Evolutionary conservation across 1,139 yeast genomes (phyloP).

Genomic region (Yamadazyma mexicana): DNA sequence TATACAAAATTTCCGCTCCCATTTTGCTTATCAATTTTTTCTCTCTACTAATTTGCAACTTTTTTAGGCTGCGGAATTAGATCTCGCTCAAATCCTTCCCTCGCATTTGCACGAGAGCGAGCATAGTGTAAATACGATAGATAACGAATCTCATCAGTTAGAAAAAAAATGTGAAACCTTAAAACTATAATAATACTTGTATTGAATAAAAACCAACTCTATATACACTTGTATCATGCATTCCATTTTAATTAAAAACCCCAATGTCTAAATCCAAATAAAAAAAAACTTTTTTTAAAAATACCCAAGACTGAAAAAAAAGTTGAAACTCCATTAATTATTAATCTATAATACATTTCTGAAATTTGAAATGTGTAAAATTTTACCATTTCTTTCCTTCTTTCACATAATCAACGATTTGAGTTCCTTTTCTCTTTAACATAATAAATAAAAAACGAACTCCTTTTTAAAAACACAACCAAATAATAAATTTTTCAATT

Average conservation of each 20-base stretch:
- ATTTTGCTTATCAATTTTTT: too few species aligned
- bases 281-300: conserved; percentile 20
- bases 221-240: conserved; percentile 27
- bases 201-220: conserved; percentile 4
- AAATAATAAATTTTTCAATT: conserved; percentile 10
- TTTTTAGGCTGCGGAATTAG: too few species aligned
- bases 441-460: conserved; percentile 13
- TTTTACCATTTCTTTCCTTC: conserved; percentile 15
- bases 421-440: conserved; percentile 1
- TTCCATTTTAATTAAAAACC: conserved; percentile 27
- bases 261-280: conserved; percentile 43
- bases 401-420: conserved; percentile 1
- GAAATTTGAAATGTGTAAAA: conserved; percentile 5
- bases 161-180: too few species aligned
- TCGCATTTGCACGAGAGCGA: too few species aligned
- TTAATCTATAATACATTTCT: conserved; percentile 8
- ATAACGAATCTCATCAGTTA: too few species aligned
- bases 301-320: conserved; percentile 23
- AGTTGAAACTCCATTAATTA: conserved; percentile 32
- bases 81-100: too few species aligned
- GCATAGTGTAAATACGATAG: too few species aligned
- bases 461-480: conserved; percentile 14
- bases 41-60: too few species aligned
- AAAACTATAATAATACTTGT: neutral
- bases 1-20: too few species aligned